These are phyloP conservation scores for Auricularia sp. DNA, from an alignment of 768 basidiomycete species.

Conservation along the genomic window DNA sequence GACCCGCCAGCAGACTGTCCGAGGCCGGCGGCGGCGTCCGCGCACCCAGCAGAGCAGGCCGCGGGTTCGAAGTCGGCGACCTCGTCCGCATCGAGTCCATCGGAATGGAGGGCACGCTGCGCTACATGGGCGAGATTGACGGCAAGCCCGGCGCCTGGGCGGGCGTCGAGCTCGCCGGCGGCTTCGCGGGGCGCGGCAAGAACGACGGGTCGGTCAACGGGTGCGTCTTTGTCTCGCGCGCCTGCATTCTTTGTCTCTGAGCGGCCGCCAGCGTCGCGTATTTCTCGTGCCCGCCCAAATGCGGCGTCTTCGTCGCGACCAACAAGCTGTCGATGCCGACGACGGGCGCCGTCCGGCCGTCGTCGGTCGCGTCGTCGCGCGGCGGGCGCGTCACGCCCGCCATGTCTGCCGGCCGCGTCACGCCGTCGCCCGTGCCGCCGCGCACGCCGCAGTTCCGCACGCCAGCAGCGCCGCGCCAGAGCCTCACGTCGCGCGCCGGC, in stretches of 20 bases:
- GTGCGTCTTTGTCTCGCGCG: conserved; percentile 38
- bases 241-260: conserved; percentile 1
- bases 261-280: conserved; percentile 30
- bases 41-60: conserved; percentile 31
- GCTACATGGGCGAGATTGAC: conserved; percentile 76
- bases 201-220: conserved; percentile 85
- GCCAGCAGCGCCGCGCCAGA: not conserved
- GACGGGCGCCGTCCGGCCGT: conserved; percentile 50
- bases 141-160: conserved; percentile 89
- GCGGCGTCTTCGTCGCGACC: conserved; percentile 84
- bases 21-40: conserved; percentile 34
- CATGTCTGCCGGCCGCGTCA: conserved; percentile 39
- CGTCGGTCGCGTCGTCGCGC: conserved; percentile 71
- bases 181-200: conserved; percentile 86
- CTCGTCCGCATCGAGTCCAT: conserved; percentile 78
- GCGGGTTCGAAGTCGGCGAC: conserved; percentile 61
- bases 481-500: not conserved
- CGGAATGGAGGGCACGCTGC: conserved; percentile 75
- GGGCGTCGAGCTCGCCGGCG: conserved; percentile 80
- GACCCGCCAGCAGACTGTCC: conserved; percentile 59
- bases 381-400: conserved; percentile 27
- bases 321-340: conserved; percentile 75
- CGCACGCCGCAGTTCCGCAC: not conserved
- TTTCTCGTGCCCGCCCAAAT: conserved; percentile 73
- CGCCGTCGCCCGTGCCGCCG: conserved; percentile 33